Base-by-base conservation (phyloP, 1,284 basidiomycete species). In the Tranzscheliella williamsii region DNA sequence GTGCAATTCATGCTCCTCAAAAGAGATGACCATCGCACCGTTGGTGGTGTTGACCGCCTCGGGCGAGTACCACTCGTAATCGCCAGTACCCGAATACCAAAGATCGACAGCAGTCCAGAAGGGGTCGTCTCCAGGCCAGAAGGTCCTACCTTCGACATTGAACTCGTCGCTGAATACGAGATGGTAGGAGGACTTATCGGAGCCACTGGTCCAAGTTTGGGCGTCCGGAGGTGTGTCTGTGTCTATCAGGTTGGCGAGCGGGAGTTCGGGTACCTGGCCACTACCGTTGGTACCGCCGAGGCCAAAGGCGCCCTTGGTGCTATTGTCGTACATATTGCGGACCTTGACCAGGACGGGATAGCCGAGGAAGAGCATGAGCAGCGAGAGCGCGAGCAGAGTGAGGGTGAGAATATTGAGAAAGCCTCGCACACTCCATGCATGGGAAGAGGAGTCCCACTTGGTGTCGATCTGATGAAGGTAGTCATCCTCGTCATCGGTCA, bases 161-260 rank as follows among this genome's bases (percentile, higher is more conserved):
- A 76, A 76, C 79, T 97, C 93, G 78, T 97, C 93, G 48, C 50
- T 58, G 34, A 77, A 77, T 2, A 91, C 86, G 24, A 96, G 84
- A 18, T 79, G 65, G 44, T 73, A 78, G 16, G 58, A 45, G 8
- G 58, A 43, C 34, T 52, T 16, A 18, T 62, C 58, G 30, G 41
- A 44, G 16, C 32, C 43, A 24, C 44, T 55, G 12, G 48, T 66
- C 47, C 56, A 62, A 18, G 51, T 67, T 31, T 50, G 32, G 2
- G 44, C 63, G 26, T 26, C 36, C 11, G 24, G 23, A 5, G 57
- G 64, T 1, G 75, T 77, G 26, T 76, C 71, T 13, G 35, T 12
- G 38, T 75, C 73, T 27, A 73, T 53, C 26, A 75, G 52, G 3
- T 41, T 29, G 21, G 42, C 45, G 16, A 55, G 53, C 18, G 42